Evolutionary conservation across 345 rosid species (phyloP), one percentile per base, ranked within the genome.

Genomic region (Moricandia arvensis): DNA sequence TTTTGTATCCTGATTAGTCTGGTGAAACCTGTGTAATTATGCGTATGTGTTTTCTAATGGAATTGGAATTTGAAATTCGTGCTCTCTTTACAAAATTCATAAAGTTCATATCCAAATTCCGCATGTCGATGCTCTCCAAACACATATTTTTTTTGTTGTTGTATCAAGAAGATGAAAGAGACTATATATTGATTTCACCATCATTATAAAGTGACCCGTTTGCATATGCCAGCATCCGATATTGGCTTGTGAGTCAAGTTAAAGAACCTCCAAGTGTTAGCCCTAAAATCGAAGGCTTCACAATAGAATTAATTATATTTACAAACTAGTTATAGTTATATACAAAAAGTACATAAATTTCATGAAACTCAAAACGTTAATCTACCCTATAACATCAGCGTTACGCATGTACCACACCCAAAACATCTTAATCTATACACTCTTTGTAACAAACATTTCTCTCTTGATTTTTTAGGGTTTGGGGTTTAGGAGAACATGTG

Each of bases 311-410:
- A 33, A 54, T 21, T 54, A 62, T 63, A 69, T 63, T 53, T 63
- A 64, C 71, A 63, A 70, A 69, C 80, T 69, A 69, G 65, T 38
- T 9, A 55, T 10, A 54, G 21, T 55, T 76, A 64, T 64, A 55
- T 71, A 64, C 60, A 70, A 41, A 57, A 38, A 17, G 33, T 76
- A 43, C 75, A 76, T 10, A 63, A 38, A 18, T 1, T 30, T 43
- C 10, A 70, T 24, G 21, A 63, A 76, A 31, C 66, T 43, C 66
- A 58, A n/a, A 57, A n/a, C 47, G 61, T 43, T 70, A 59, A 64
- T 57, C 80, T 77, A 77, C 53, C 53, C 75, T 71, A 77, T 15
- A 15, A 30, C 64, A 6, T 43, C 67, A 2, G n/a, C 61, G 45
- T 75, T n/a, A 68, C 69, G 3, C 64, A 68, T 15, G 64, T 8